Conservation (phyloP, 257 asterid genomes). For the Solanum lignicaule region DNA sequence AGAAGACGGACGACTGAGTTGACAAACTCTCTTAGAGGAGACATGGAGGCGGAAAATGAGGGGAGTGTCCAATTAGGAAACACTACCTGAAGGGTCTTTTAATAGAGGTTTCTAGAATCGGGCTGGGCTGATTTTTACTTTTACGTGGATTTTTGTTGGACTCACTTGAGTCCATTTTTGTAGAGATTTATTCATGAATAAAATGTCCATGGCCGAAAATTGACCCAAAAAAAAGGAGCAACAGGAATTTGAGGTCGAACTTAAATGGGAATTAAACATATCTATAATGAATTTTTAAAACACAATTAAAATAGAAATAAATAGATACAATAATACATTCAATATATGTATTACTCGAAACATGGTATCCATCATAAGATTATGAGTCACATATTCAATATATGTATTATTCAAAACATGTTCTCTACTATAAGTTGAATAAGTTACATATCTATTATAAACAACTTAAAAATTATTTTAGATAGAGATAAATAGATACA, state of each 20-base stretch:
- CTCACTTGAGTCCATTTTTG: neutral
- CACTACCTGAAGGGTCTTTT: neutral
- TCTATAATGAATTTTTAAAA: neutral
- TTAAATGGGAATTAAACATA: neutral
- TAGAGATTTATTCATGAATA: too few species aligned
- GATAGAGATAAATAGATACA: too few species aligned
- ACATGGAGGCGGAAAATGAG: neutral
- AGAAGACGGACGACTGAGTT: neutral
- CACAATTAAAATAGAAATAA: neutral
- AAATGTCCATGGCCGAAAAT: neutral
- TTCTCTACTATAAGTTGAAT: neutral
- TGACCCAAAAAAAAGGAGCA: neutral
- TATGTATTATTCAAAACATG: neutral
- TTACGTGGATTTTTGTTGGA: neutral
- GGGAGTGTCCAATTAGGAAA: neutral
- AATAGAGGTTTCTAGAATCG: neutral
- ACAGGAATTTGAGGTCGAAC: neutral
- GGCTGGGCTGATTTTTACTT: neutral
- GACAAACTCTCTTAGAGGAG: neutral
- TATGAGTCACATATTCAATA: neutral
- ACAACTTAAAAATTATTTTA: neutral
- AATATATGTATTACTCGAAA: too few species aligned
- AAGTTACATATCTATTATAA: too few species aligned
- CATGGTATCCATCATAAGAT: neutral
- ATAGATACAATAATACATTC: neutral